These are phyloP conservation scores for Carex parvula DNA, from an alignment of 176 grass and related monocot species.

Conservation along the genomic window DNA sequence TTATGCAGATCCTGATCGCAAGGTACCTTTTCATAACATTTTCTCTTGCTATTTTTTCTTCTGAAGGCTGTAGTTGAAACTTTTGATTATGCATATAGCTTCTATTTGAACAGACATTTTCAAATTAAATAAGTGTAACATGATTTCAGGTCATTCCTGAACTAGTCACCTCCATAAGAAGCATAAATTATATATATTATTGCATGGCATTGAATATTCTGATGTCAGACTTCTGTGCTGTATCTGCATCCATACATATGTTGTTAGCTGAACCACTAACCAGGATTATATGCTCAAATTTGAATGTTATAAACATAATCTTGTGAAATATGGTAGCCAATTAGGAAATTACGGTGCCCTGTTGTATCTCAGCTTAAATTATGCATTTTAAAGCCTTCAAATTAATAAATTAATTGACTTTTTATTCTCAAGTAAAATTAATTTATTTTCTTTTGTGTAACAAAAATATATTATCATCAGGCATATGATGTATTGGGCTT, in stretches of 20 bases:
- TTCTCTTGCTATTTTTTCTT: neutral
- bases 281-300: neutral
- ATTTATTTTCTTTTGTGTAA: neutral
- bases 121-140: neutral
- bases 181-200: neutral
- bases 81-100: neutral
- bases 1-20: slow-evolving; percentile 83
- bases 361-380: neutral
- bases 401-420: neutral
- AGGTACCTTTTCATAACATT: slow-evolving; percentile 38
- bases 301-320: neutral
- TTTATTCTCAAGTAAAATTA: neutral
- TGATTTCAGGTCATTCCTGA: neutral
- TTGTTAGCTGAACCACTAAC: neutral
- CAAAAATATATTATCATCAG: slow-evolving; percentile 38
- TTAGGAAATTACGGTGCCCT: too few relatives aligned
- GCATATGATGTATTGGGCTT: slow-evolving; percentile 65
- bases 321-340: neutral
- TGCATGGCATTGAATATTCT: neutral
- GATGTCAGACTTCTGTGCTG: neutral
- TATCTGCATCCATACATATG: neutral
- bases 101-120: neutral
- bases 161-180: neutral
- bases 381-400: neutral
- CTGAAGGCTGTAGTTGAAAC: neutral